Conservation (phyloP, 2,329 filamentous ascomycete species). For the Pseudogymnoascus sp. region DNA sequence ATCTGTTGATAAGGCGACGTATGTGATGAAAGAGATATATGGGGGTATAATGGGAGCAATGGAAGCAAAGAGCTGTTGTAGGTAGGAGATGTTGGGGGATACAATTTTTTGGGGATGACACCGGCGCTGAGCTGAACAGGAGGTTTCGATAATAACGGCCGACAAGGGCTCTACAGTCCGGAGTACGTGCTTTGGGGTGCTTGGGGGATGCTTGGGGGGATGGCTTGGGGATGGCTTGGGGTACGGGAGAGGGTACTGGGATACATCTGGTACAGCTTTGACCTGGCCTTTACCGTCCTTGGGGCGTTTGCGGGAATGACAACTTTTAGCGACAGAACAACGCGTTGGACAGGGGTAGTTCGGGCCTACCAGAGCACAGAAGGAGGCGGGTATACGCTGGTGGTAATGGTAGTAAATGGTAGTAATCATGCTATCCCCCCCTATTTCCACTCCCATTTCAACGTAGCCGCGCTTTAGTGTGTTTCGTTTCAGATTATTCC, state of each 20-base stretch:
- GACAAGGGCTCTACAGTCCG: not conserved
- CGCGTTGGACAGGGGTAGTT: conserved; percentile 1
- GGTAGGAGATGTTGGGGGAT: not conserved
- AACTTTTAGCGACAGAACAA: not conserved
- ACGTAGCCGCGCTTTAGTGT: not conserved
- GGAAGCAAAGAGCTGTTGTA: not conserved
- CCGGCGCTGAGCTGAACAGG: not conserved
- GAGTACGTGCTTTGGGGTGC: not conserved
- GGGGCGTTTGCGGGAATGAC: conserved; percentile 4
- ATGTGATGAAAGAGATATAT: not conserved
- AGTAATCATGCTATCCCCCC: not conserved
- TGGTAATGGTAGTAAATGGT: no score
- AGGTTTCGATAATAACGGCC: conserved; percentile 5
- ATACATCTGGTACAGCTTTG: not conserved
- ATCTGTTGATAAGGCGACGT: conserved; percentile 3
- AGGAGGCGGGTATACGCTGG: no score
- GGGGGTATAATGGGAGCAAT: not conserved
- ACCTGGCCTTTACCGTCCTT: not conserved
- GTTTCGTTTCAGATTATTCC: conserved; percentile 6
- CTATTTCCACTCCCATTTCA: not conserved
- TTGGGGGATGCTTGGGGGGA: not conserved
- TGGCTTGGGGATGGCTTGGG: not conserved
- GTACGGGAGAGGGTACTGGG: not conserved
- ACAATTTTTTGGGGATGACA: not conserved
- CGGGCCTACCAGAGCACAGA: not conserved